A percentile compares a stretch with the other conserved stretches of the same genome.
Evolutionary conservation across 1,284 basidiomycete genomes (phyloP).

Genomic region (Golubevia sp.): DNA sequence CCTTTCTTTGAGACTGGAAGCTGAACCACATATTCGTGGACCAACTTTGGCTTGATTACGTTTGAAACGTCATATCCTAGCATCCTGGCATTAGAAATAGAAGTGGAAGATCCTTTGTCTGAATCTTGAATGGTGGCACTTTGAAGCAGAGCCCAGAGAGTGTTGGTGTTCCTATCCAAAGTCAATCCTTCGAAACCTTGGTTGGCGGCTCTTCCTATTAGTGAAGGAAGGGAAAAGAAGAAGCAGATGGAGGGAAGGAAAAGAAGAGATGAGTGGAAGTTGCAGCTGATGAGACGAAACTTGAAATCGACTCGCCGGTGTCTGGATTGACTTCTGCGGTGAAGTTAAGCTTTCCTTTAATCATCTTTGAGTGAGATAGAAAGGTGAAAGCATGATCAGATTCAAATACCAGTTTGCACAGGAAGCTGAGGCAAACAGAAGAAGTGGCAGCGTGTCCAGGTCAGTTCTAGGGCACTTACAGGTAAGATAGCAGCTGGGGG

Average conservation of each 20-base stretch:
- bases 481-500: slow-evolving; percentile 70
- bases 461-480: neutral
- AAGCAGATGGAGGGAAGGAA: neutral
- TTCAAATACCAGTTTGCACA: too few species aligned
- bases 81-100: slow-evolving; percentile 66
- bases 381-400: too few species aligned
- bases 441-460: neutral
- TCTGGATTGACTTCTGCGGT: slow-evolving; percentile 66
- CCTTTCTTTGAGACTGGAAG: slow-evolving; percentile 68
- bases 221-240: neutral
- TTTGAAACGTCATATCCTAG: slow-evolving; percentile 68
- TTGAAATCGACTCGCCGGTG: slow-evolving; percentile 11
- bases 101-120: slow-evolving; percentile 54
- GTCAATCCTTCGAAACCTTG: slow-evolving; percentile 73
- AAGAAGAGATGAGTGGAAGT: neutral
- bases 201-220: slow-evolving; percentile 64
- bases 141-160: slow-evolving; percentile 71
- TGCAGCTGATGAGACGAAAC: neutral
- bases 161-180: slow-evolving; percentile 65
- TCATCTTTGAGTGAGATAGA: slow-evolving; percentile 26
- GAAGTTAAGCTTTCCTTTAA: slow-evolving; percentile 68
- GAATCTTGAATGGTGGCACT: slow-evolving; percentile 71
- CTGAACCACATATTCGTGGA: slow-evolving; percentile 71
- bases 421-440: too few species aligned
- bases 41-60: slow-evolving; percentile 25